Percentiles rank a stretch among this genome's conserved stretches.
phyloP scores from a whole-genome alignment of 176 grass and related monocot genomes.

The Musa acuminata region DNA sequence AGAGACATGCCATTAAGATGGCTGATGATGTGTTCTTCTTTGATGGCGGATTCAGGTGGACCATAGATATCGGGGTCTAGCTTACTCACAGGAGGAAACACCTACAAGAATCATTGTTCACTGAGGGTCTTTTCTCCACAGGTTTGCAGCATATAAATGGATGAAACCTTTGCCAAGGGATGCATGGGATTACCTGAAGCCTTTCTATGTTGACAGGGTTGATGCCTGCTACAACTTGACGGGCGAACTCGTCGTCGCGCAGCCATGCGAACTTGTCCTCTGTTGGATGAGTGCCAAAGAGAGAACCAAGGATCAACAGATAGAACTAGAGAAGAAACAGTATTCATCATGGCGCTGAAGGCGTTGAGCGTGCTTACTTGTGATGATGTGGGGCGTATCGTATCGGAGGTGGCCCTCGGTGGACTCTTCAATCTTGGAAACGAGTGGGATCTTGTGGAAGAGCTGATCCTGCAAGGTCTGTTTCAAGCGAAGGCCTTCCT shows the following conservation, averaged over 20 bases:
- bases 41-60: constrained; percentile 77
- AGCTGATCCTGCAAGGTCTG: constrained; percentile 83
- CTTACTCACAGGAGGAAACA: constrained; percentile 74
- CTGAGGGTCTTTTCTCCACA: too few relatives aligned
- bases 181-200: constrained; percentile 48
- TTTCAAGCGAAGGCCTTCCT: constrained; percentile 81
- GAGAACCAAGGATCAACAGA: neutral
- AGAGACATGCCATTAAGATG: constrained; percentile 75
- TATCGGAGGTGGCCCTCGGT: constrained; percentile 75
- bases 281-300: constrained; percentile 12
- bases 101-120: constrained; percentile 21
- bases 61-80: constrained; percentile 72
- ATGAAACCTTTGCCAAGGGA: neutral
- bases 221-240: constrained; percentile 73
- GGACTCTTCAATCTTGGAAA: constrained; percentile 66
- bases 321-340: neutral
- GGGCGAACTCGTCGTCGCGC: constrained; percentile 90
- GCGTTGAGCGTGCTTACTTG: constrained; percentile 35
- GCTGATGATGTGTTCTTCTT: constrained; percentile 75
- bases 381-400: constrained; percentile 83
- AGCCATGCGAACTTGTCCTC: constrained; percentile 99
- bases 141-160: neutral
- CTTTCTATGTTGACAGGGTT: constrained; percentile 87
- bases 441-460: constrained; percentile 69
- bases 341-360: neutral